Conservation (phyloP, 2,329 filamentous ascomycete species). For the Alternaria gansuensis region DNA sequence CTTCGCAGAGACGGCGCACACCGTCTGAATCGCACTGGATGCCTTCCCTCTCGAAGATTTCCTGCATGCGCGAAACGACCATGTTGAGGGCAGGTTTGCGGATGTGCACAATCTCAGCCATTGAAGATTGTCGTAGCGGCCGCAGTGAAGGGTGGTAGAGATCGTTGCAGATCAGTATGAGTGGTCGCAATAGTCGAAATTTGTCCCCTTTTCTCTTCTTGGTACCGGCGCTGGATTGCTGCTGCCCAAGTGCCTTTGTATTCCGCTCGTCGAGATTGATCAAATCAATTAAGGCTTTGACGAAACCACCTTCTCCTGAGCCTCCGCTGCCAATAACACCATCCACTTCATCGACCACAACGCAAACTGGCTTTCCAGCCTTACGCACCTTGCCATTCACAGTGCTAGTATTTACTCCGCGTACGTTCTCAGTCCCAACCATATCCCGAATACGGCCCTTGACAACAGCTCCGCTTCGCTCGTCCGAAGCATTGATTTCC, state of each 20-base stretch:
- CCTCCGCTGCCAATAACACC: conserved; percentile 79
- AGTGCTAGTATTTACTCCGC: conserved; percentile 67
- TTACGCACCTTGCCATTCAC: conserved; percentile 69
- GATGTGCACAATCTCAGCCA: conserved; percentile 91
- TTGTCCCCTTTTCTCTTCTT: conserved; percentile 80
- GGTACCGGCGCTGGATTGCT: conserved; percentile 43
- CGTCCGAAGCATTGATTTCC: conserved; percentile 98
- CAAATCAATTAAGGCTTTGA: conserved; percentile 92
- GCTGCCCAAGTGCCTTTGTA: conserved; percentile 53
- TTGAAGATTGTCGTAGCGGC: conserved; percentile 80
- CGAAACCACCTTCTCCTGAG: conserved; percentile 86
- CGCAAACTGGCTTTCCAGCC: conserved; percentile 84
- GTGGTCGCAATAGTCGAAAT: conserved; percentile 84
- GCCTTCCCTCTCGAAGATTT: conserved; percentile 87
- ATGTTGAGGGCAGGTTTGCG: conserved; percentile 88
- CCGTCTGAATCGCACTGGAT: conserved; percentile 90
- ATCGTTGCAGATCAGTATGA: conserved; percentile 97
- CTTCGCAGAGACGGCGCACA: conserved; percentile 82
- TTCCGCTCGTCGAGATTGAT: conserved; percentile 89
- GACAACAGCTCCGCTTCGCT: conserved; percentile 87
- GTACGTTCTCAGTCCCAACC: conserved; percentile 93
- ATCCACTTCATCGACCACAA: conserved; percentile 96
- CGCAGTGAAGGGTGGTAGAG: conserved; percentile 90
- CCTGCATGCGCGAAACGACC: conserved; percentile 80
- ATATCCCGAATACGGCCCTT: conserved; percentile 90